Conservation (phyloP, 2,329 filamentous ascomycete species). For the Hypocreales sp. region DNA sequence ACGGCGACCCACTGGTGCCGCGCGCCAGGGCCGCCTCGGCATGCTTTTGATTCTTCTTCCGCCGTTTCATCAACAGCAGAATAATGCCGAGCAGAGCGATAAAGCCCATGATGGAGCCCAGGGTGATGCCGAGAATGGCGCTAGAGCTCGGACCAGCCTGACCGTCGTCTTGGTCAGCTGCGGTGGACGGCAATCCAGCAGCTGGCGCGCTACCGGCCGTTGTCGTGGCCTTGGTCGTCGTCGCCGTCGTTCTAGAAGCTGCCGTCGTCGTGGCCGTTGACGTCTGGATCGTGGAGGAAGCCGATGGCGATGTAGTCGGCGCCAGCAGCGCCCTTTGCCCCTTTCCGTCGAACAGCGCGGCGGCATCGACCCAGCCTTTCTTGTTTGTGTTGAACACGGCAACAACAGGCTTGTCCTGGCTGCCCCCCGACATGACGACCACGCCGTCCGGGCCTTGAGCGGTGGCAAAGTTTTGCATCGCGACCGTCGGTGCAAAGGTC, state of each 20-base stretch:
- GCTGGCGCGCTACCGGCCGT: background rate
- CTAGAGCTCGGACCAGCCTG: constrained; percentile 22
- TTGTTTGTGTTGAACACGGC: constrained; percentile 60
- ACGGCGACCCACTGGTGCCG: no score
- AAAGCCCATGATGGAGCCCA: constrained; percentile 68
- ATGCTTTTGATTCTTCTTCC: constrained; percentile 39
- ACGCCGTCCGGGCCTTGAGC: constrained; percentile 50
- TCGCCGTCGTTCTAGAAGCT: background rate
- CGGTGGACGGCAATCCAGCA: background rate
- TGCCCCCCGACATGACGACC: constrained; percentile 68
- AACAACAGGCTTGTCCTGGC: constrained; percentile 50
- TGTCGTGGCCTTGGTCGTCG: no score
- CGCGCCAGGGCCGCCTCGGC: constrained; percentile 29
- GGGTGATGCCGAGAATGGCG: constrained; percentile 61
- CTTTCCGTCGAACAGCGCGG: constrained; percentile 39
- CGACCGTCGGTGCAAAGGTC: constrained; percentile 47
- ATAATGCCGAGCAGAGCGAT: constrained; percentile 54
- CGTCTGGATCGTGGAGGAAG: constrained; percentile 6
- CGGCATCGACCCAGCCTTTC: constrained; percentile 68
- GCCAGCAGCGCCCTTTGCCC: constrained; percentile 21
- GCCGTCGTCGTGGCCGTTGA: constrained; percentile 10
- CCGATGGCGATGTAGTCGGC: constrained; percentile 8
- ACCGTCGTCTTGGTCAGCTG: constrained; percentile 7
- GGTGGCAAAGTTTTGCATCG: constrained; percentile 54
- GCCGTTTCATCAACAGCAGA: constrained; percentile 40